Base-by-base conservation (phyloP, 1,284 basidiomycete species). In the Waitea zeae region DNA sequence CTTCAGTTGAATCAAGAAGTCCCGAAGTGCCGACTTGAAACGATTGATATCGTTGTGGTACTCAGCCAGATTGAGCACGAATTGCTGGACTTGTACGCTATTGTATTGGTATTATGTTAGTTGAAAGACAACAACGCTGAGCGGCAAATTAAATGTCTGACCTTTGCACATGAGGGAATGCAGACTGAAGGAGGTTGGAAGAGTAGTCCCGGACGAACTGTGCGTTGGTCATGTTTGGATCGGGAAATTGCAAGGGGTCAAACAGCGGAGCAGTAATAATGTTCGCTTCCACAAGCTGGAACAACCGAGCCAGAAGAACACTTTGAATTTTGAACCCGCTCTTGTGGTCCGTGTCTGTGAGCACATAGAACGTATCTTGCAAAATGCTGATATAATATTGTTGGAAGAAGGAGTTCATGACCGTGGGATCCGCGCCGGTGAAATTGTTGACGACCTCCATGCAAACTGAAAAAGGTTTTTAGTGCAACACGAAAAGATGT, bases 341-440 rank as follows among this genome's bases (percentile, higher is more conserved):
- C 75, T 98, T 97, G 67, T 98, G 93, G 56, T 97, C 93, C 11
- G 93, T 78, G 52, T 98, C 93, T 17, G 93, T 98, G 35, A 98
- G 68, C 33, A 98, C 93, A 49, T 83, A 97, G 70, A 98, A 95
- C 39, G 89, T 88, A 53, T 98, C 95, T 49, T 95, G 92, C 31
- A 96, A 67, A 46, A 97, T 78, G 51, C 76, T 81, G 36, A 97
- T 68, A 64, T 90, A 87, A 58, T 93, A 98, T 56, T 86, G 81
- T 55, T 81, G 77, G 70, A 86, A 88, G 66, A 89, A 84, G 20
- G 64, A 63, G 49, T 73, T 76, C 29, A 72, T 62, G 15, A 84
- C 83, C 7, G 68, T 59, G 3, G 74, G 64, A 33, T 92, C 82
- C 15, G 88, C 80, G 35, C 62, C 64, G 4, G 89, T 79, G 49